Evolutionary conservation across 345 rosid species (phyloP), one percentile per base, ranked within the genome.

Genomic region (Gossypium raimondii): DNA sequence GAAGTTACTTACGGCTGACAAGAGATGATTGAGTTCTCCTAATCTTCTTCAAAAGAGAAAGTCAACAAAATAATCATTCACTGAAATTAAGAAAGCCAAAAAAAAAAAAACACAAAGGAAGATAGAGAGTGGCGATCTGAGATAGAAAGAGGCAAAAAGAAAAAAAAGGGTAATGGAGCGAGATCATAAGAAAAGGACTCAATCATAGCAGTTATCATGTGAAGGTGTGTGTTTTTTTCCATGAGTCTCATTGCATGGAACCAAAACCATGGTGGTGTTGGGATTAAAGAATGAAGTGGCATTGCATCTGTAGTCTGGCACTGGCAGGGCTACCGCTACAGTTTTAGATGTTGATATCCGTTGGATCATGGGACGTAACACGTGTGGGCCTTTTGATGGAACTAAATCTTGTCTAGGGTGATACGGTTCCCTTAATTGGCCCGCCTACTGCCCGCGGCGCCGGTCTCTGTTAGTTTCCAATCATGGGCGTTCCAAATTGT

Each of bases 1-100:
- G 60, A 73, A 29, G 60, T 44, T 16, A 73, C 76, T 73, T 59
- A 60, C 76, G 47, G 44, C 76, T 73, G 16, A 60, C 76, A 60
- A 58, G 43, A 44, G 38, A 73, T 60, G 47, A 60, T 59, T 61
- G 55, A 56, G 29, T 18, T 16, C 12, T 22, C 11, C 74, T 20
- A 51, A 53, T 16, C 50, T 17, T 71, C 8, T 3, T 45, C 71
- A 1, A 60, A 45, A 45, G 12, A 9, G 22, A 5, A 50, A 69
- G 13, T 14, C 44, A 50, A 16, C 22, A 68, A 68, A 50, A 8
- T 50, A 14, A 22, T 27, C 24, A 51, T 27, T 17, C 73, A 70
- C 73, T 27, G 59, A 70, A 52, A 25, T 52, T 4, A 27, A 52
- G 18, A 29, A 27, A 70, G 14, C 53, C 25, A 57, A 68, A 51